A percentile compares a stretch with the other conserved stretches of the same genome.
These are phyloP conservation scores for Yarrowia sp. DNA, from an alignment of 805 yeast genomes.

Conservation along the genomic window DNA sequence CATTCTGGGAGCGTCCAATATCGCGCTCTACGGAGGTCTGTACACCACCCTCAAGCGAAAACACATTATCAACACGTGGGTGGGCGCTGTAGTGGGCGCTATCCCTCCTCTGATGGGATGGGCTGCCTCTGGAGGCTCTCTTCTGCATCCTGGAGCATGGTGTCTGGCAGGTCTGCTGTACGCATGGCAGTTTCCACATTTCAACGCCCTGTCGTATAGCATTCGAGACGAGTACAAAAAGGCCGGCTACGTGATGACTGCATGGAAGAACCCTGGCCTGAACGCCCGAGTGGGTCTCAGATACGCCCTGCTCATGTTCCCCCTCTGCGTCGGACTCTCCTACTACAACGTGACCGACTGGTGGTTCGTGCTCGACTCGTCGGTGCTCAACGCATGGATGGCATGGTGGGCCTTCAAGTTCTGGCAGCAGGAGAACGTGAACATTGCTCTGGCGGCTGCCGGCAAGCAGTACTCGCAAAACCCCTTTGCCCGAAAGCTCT, in stretches of 20 bases:
- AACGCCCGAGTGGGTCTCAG: constrained; percentile 94
- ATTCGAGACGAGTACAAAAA: constrained; percentile 84
- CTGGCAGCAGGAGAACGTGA: constrained; percentile 78
- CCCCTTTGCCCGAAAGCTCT: constrained; percentile 78
- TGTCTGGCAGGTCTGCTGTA: constrained; percentile 84
- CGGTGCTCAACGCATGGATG: constrained; percentile 85
- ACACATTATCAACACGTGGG: constrained; percentile 93
- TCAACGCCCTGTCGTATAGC: constrained; percentile 88
- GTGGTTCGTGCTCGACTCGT: constrained; percentile 80
- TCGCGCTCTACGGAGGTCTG: constrained; percentile 83
- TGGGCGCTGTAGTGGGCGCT: constrained; percentile 98
- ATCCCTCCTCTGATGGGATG: constrained; percentile 99
- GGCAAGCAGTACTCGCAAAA: constrained; percentile 47
- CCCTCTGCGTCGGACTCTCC: constrained; percentile 82
- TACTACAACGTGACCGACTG: constrained; percentile 84
- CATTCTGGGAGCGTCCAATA: constrained; percentile 76
- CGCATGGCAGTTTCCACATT: constrained; percentile 99
- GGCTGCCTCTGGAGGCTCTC: constrained; percentile 73
- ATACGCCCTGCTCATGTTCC: constrained; percentile 91
- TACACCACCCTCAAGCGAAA: constrained; percentile 89
- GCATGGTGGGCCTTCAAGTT: constrained; percentile 78
- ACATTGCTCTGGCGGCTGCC: constrained; percentile 39
- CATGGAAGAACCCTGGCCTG: constrained; percentile 86
- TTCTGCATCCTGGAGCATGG: constrained; percentile 93
- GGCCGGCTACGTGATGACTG: constrained; percentile 98